Conservation (phyloP, 2,329 filamentous ascomycete species). For the Diplodia sapinea region DNA sequence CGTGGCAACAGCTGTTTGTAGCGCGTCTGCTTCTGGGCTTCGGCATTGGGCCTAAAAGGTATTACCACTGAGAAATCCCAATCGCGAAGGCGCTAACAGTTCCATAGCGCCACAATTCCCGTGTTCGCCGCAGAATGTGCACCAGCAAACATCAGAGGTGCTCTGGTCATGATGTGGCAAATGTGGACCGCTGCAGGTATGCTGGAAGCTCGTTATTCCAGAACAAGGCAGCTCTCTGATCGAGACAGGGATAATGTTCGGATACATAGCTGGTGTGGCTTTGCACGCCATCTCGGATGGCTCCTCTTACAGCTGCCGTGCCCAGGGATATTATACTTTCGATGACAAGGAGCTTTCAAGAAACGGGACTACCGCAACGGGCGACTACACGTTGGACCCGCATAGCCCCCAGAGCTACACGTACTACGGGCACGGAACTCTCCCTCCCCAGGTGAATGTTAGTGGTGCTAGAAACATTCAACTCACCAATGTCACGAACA, state of each 20-base stretch:
- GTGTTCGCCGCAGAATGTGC: slow-evolving; percentile 78
- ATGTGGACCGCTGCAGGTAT: slow-evolving; percentile 43
- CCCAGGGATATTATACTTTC: neutral
- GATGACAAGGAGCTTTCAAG: neutral
- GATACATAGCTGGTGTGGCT: slow-evolving; percentile 36
- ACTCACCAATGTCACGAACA: too few relatives aligned
- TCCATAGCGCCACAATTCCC: slow-evolving; percentile 65
- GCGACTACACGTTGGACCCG: too few relatives aligned
- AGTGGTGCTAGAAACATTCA: too few relatives aligned
- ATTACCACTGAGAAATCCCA: too few relatives aligned
- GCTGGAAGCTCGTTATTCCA: too few relatives aligned
- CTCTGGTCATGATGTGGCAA: slow-evolving; percentile 86
- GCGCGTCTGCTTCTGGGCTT: slow-evolving; percentile 76
- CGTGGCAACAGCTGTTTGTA: slow-evolving; percentile 73
- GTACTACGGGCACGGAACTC: too few relatives aligned
- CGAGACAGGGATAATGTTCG: slow-evolving; percentile 37
- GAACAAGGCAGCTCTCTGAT: too few relatives aligned
- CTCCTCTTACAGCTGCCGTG: neutral
- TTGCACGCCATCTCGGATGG: slow-evolving; percentile 37
- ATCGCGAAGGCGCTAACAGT: slow-evolving; percentile 51
- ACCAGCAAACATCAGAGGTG: slow-evolving; percentile 71
- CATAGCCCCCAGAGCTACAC: too few relatives aligned
- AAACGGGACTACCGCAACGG: too few relatives aligned
- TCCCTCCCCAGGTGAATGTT: too few relatives aligned
- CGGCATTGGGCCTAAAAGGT: slow-evolving; percentile 70